These are phyloP conservation scores for Yamadazyma taylorii DNA, from an alignment of 1,139 yeast species.

Conservation along the genomic window DNA sequence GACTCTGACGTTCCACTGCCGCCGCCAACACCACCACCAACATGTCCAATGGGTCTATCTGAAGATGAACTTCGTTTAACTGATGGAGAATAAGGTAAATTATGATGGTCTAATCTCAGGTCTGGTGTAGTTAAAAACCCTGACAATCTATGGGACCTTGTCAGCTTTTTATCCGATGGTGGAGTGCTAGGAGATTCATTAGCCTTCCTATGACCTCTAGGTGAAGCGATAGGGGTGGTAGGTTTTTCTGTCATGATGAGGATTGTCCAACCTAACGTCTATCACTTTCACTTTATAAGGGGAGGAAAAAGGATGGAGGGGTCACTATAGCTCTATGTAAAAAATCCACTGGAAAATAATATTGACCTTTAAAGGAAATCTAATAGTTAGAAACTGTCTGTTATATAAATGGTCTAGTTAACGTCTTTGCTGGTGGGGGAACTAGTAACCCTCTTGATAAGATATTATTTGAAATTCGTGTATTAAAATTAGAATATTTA, in stretches of 20 bases:
- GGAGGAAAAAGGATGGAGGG: too few relatives aligned
- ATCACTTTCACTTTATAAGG: too few relatives aligned
- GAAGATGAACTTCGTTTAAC: constrained; percentile 25
- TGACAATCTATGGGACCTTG: constrained; percentile 20
- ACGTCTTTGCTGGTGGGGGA: too few relatives aligned
- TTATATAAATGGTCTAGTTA: too few relatives aligned
- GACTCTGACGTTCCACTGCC: too few relatives aligned
- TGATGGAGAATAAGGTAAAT: constrained; percentile 42
- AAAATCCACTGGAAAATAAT: too few relatives aligned
- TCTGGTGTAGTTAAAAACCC: constrained; percentile 37
- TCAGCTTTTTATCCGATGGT: constrained; percentile 13
- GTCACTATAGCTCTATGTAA: too few relatives aligned
- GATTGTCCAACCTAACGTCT: too few relatives aligned
- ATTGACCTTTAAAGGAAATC: too few relatives aligned
- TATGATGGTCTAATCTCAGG: constrained; percentile 15
- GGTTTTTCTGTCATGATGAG: constrained; percentile 25
- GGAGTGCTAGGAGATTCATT: constrained; percentile 14
- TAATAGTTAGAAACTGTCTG: too few relatives aligned
- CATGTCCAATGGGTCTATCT: constrained; percentile 25
- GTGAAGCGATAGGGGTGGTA: constrained; percentile 35
- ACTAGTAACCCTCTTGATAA: too few relatives aligned
- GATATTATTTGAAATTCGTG: neutral
- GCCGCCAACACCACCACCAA: constrained; percentile 20
- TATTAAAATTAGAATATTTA: neutral
- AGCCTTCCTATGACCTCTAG: constrained; percentile 9